Base-by-base conservation (phyloP, 257 asterid species). In the Capsicum chinense region DNA sequence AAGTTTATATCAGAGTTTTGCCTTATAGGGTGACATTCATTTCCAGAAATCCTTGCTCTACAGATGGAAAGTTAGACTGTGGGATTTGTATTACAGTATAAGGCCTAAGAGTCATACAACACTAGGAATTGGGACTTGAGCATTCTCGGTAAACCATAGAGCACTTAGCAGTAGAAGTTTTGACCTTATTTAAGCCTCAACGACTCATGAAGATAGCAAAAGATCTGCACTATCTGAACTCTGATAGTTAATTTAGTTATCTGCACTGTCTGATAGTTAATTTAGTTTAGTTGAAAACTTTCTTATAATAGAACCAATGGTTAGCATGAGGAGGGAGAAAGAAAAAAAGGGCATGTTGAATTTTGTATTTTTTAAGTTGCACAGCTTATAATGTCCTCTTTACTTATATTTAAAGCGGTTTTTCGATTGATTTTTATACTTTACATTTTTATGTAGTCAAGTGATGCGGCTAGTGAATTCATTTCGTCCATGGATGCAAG, bases 271-370 rank as follows among this genome's bases (percentile, higher is more conserved):
- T 26, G 33, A 73, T 73, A 11, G 81, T 50, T 74, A 26, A 4
- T 21, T 50, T 74, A 21, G 81, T 21, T 52, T 78, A 26, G 64
- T 76, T 76, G 48, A 52, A 14, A 76, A 76, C 44, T 54, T 52
- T 52, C 62, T 74, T 14, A 76, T 26, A 76, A 13, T 8, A 76
- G 21, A 4, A 52, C 64, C 63, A 52, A 76, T 78, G 64, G 33
- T 26, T 26, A 26, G 33, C 33, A 26, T 26, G 33, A 1, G 33
- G 33, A 26, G 33, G 33, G 33, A 26, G 33, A 26, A 26, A 26
- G 33, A 1, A 26, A 26, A 26, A 26, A 26, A 26, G 2, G 33
- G 33, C 33, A 26, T 26, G 33, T 26, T 26, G 33, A 26, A 26
- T 26, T 26, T 26, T 26, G 33, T 26, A 26, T 26, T 26, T 26